Base-by-base conservation (phyloP, 108 stramenopile genomes). In the Nitzschia sp. region DNA sequence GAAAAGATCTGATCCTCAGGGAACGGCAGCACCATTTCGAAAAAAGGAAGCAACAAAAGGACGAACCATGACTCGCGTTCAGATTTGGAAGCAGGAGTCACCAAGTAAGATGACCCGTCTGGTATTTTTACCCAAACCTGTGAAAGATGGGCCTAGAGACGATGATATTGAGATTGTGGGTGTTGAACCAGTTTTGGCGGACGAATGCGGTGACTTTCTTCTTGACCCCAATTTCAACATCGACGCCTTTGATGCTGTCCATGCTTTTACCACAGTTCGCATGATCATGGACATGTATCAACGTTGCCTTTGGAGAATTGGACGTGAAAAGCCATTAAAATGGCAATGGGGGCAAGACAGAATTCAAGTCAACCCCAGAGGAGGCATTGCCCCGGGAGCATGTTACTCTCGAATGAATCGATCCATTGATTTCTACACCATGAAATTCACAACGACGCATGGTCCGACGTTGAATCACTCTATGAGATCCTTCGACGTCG, bases 81-180 rank as follows among this genome's bases (percentile, higher is more conserved):
- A 51, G 49, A 51, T 51, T 19, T 51, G 49, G 49, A 51, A 51
- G 21, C 49, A 51, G 21, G 49, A 51, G n/a, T 51, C 49, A 4
- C 49, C 8, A 19, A 51, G 21, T 19, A 51, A 51, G 21, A 51
- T 51, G 49, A 51, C 49, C 4, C 49, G 49, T 4, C 21, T 51
- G 49, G 49, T 51, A 4, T 51, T 21, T 51, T 19, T 51, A 19
- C 49, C 49, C 11, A 19, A 51, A 4, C 18, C 49, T 8, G 21
- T 51, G 18, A 17, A 51, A 51, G 49, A 51, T 23, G 49, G 49
- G 8, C 49, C 49, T 4, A 51, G 21, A 19, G 49, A 51, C 21
- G n/a, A 19, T 21, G 49, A 51, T 19, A 51, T 51, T 19, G 49
- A 51, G 21, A 51, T 51, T 19, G n/a, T 51, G 4, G 49, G 49